phyloP scores from a whole-genome alignment of 2,329 filamentous ascomycete genomes.

The Neophaeococcomyces aloes region DNA sequence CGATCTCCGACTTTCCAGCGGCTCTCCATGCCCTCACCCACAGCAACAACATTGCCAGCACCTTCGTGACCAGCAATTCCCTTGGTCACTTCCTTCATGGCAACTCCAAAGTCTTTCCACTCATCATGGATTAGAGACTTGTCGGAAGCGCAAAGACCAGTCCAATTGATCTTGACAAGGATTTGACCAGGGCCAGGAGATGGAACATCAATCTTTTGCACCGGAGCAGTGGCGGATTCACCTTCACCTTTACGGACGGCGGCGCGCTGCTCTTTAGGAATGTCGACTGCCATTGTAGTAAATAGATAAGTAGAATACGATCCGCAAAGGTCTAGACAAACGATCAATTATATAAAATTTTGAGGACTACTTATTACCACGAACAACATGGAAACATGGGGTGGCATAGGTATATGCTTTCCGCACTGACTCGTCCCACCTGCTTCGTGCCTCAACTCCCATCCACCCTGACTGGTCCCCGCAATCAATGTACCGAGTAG shows the following conservation, averaged over 20 bases:
- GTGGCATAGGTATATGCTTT: no score
- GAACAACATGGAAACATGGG: no score
- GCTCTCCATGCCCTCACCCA: constrained; percentile 60
- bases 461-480: no score
- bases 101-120: constrained; percentile 17
- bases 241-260: constrained; percentile 19
- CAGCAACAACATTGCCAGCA: constrained; percentile 71
- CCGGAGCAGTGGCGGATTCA: constrained; percentile 15
- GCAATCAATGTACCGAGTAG: no score
- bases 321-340: no score
- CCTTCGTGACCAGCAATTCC: constrained; percentile 46
- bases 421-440: no score
- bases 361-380: no score
- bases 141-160: not conserved
- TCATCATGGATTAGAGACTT: no score
- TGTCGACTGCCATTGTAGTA: constrained; percentile 16
- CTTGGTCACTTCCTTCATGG: constrained; percentile 16
- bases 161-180: constrained; percentile 77
- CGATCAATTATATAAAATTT: no score
- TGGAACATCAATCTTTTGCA: constrained; percentile 57
- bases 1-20: constrained; percentile 71
- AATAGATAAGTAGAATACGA: not conserved
- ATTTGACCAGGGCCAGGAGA: constrained; percentile 79
- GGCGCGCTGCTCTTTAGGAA: constrained; percentile 20
- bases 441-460: no score